Evolutionary conservation across 2,329 filamentous ascomycete species (phyloP), one percentile per base, ranked within the genome.

Genomic region (Fusarium falciforme): DNA sequence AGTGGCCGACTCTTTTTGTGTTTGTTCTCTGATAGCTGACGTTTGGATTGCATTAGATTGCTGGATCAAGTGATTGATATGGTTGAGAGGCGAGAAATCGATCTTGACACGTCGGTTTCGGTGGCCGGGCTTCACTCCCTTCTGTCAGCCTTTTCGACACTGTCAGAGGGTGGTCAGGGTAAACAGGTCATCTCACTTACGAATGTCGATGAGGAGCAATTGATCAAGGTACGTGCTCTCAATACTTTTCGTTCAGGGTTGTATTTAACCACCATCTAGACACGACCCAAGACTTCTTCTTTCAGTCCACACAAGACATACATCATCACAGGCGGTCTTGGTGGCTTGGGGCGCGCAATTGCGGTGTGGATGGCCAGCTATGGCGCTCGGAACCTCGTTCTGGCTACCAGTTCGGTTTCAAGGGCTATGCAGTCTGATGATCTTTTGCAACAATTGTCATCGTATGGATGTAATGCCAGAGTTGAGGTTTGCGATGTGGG

Each of bases 321-420:
- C 42, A 77, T 76, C 52, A 76, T 77, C 25, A 77, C 75, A 42
- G 75, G 75, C 0, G 75, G 75, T 22, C 75, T 77, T 29, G 75
- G 75, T 61, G 75, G 75, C 9, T 58, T 77, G 4, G 75, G 75
- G 16, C 75, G 75, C 7, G 72, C 75, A 5, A 74, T 77, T 20
- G 75, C 75, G 4, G 64, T 77, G 5, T 77, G 75, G 75, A 77
- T 77, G 75, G 75, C 75, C 3, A 77, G 75, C 54, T 76, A 77
- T 16, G 75, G 75, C 17, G 75, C 75, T 52, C 75, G 66, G 2
- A 64, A 68, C 57, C 66, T 77, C 35, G 54, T 77, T n/a, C 47
- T 77, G 9, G 74, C 72, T 9, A 76, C 74, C 20, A 76, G 74
- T 47, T 76, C 74, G 7, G 65, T 77, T 12, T 33, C 61, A 0